A percentile compares a stretch with the other conserved stretches of the same genome.
Conservation (phyloP, 768 basidiomycete species). For the Thelephora aurantiotincta region DNA sequence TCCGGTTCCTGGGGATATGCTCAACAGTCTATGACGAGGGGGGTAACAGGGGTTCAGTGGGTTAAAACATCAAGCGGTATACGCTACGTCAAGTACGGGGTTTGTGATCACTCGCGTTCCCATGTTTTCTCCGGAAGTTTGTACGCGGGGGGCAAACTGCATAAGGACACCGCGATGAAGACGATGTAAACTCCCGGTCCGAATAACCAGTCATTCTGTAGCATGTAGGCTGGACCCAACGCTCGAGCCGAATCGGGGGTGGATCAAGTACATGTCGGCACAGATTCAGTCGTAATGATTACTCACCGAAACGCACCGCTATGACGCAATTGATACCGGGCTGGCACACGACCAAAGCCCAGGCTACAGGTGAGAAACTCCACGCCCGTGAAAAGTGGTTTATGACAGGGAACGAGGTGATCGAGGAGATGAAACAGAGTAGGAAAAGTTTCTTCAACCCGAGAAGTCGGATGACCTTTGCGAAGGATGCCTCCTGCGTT, state of each 20-base stretch:
- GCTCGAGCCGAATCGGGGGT: not conserved
- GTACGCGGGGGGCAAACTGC: constrained; percentile 8
- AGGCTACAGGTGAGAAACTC: constrained; percentile 13
- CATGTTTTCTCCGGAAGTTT: constrained; percentile 12
- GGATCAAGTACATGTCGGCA: not conserved
- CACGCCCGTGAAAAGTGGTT: constrained; percentile 15
- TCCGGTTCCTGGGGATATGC: too few relatives aligned
- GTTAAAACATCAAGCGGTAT: too few relatives aligned
- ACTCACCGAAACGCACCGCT: constrained; percentile 21
- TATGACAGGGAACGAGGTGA: constrained; percentile 19
- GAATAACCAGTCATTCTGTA: constrained; percentile 27
- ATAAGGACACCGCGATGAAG: constrained; percentile 8
- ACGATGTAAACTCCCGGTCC: constrained; percentile 27
- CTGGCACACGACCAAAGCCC: constrained; percentile 15
- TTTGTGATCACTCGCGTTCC: not conserved
- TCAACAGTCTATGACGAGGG: too few relatives aligned
- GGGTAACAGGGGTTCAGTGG: too few relatives aligned
- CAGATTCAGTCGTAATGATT: not conserved
- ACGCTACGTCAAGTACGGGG: too few relatives aligned
- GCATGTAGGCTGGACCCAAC: constrained; percentile 17
- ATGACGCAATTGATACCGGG: constrained; percentile 11
- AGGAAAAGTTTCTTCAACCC: constrained; percentile 20
- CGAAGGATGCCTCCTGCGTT: constrained; percentile 20
- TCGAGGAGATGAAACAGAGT: constrained; percentile 16
- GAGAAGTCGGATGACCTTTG: constrained; percentile 15